Base-by-base conservation (phyloP, 73 alveolate genomes). In the Stentor coeruleus region DNA sequence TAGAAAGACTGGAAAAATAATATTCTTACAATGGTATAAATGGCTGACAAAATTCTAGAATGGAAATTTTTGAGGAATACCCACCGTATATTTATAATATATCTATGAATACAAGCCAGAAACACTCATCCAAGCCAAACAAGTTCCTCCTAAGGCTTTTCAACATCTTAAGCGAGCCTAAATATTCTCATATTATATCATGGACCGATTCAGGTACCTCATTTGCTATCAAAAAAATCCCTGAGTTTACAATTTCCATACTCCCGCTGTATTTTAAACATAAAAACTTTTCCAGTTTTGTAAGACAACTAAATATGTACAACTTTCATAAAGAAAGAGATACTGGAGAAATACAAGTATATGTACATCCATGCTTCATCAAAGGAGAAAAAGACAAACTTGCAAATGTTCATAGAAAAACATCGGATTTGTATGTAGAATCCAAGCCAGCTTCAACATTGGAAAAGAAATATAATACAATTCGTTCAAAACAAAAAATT, bases 201-300 rank as follows among this genome's bases (percentile, higher is more conserved):
- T 97, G 99, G 99, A 92, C 90, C 59, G 98, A 91, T 39, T 89
- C 82, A 35, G 99, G 99, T 15, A 94, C 93, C 74, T 93, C 89
- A 59, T 97, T 97, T 81, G 83, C 91, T 30, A 95, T 97, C 15
- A 86, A 91, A 60, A 85, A 96, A 55, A 89, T 94, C 26, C 90
- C 92, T 82, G 98, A 91, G 84, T 96, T 97, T 80, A 91, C 97
- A 38, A 97, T 91, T 81, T 89, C 91, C 39, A 92, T 97, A 0
- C 93, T 97, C 57, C 99, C 99, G 26, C 72, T 86, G 60, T 97
- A 85, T 86, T 97, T 92, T 83, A 97, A 97, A 80, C 99, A 96
- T 81, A 95, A 91, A 58, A 97, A 97, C 90, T 97, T 87, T 80
- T 93, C 99, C 3, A 93, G 99, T 35, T 97, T 97, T 88, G 98